phyloP scores from a whole-genome alignment of 2,329 filamentous ascomycete species.

The Colletotrichum destructivum region DNA sequence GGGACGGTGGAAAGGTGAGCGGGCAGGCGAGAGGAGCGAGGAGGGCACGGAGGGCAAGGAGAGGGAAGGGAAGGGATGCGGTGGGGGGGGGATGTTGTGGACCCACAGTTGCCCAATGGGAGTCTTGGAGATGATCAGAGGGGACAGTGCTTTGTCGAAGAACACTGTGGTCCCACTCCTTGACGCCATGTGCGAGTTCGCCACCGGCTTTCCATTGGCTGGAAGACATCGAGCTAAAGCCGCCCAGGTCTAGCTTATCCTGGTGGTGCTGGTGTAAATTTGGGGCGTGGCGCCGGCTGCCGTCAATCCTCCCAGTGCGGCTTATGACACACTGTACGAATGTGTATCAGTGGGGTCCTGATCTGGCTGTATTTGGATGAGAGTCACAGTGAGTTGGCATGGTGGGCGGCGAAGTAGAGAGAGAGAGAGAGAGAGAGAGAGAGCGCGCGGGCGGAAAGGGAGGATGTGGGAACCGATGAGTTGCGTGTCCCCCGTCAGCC shows the following conservation, averaged over 20 bases:
- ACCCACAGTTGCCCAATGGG: constrained; percentile 39
- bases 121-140: constrained; percentile 27
- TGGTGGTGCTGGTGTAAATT: constrained; percentile 39
- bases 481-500: constrained; percentile 29
- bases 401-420: not conserved
- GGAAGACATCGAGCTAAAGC: constrained; percentile 33
- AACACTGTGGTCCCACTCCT: constrained; percentile 39
- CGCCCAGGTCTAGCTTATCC: constrained; percentile 30
- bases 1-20: constrained; percentile 27
- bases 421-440: not conserved
- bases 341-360: constrained; percentile 18
- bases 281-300: constrained; percentile 42
- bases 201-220: constrained; percentile 41
- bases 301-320: constrained; percentile 41
- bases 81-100: constrained; percentile 25
- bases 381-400: not conserved
- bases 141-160: constrained; percentile 19
- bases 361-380: constrained; percentile 27
- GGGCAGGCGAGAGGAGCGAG: constrained; percentile 37
- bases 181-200: constrained; percentile 43
- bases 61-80: constrained; percentile 23
- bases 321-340: constrained; percentile 22
- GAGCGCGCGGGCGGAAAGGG: not conserved
- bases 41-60: constrained; percentile 41
- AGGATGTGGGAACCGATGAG: constrained; percentile 13